Conservation (phyloP, 177 flowering plant genomes). For the Tripterygium wilfordii region DNA sequence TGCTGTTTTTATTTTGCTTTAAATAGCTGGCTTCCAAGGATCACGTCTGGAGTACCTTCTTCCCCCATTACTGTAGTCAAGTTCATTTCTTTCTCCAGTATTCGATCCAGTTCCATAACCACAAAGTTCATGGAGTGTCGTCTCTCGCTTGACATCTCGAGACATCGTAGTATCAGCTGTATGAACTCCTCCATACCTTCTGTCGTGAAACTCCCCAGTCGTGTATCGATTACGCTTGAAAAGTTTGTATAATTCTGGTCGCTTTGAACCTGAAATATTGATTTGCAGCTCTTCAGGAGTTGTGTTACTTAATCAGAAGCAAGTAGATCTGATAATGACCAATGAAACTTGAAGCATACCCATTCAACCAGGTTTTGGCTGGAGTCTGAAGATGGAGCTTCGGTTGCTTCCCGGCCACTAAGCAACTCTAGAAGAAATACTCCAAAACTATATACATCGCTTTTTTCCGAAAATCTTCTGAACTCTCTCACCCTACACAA, state of each 20-base stretch:
- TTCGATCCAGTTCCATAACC: constrained; percentile 67
- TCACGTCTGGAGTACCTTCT: constrained; percentile 78
- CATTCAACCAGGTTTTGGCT: constrained; percentile 56
- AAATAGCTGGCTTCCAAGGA: constrained; percentile 81
- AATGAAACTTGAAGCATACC: constrained; percentile 35
- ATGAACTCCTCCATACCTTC: constrained; percentile 80
- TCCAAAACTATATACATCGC: constrained; percentile 89
- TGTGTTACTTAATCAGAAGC: not conserved
- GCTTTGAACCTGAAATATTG: constrained; percentile 70
- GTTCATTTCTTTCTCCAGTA: constrained; percentile 71
- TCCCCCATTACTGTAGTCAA: constrained; percentile 87
- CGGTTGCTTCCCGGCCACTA: constrained; percentile 75
- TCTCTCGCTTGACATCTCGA: constrained; percentile 63
- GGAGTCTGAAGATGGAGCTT: constrained; percentile 29
- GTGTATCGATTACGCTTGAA: constrained; percentile 48
- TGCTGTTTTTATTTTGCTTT: constrained; percentile 33
- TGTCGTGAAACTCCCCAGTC: constrained; percentile 62
- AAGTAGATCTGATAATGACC: too few relatives aligned
- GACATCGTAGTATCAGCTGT: constrained; percentile 45
- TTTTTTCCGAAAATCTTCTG: constrained; percentile 74
- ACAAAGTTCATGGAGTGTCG: constrained; percentile 70
- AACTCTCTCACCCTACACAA: constrained; percentile 67
- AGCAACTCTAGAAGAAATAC: constrained; percentile 85
- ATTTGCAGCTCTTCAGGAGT: not conserved
- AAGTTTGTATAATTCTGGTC: constrained; percentile 37